A percentile compares a stretch with the other conserved stretches of the same genome.
Conservation (phyloP, 1,284 basidiomycete species). For the Tetrapyrgos nigripes region DNA sequence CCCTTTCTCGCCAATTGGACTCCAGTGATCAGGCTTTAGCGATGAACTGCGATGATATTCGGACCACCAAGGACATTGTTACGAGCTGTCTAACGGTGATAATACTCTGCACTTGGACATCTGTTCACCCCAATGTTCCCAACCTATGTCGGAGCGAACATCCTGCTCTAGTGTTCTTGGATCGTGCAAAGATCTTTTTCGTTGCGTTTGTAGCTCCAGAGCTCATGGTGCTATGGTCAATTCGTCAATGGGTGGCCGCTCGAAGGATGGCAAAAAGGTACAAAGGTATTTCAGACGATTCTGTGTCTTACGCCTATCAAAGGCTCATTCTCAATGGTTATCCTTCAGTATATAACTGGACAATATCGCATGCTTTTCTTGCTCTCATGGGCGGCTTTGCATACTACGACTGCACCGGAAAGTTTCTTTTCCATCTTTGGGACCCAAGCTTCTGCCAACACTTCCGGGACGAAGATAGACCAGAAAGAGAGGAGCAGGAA, state of each 20-base stretch:
- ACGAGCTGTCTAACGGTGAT: constrained; percentile 36
- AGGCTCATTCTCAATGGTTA: no score
- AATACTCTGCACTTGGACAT: constrained; percentile 40
- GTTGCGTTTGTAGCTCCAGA: constrained; percentile 31
- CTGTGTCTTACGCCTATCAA: no score
- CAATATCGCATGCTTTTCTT: constrained; percentile 30
- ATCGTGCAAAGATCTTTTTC: constrained; percentile 24
- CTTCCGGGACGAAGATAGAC: no score
- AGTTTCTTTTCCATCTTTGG: no score
- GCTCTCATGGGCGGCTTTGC: constrained; percentile 35
- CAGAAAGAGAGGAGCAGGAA: no score
- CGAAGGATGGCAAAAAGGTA: constrained; percentile 14
- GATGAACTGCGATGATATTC: neutral
- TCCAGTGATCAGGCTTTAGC: no score
- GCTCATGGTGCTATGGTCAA: constrained; percentile 30
- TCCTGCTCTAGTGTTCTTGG: neutral
- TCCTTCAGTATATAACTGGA: constrained; percentile 20
- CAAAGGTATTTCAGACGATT: constrained; percentile 7
- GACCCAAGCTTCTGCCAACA: no score
- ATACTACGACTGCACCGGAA: constrained; percentile 8
- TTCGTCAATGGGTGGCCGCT: constrained; percentile 29
- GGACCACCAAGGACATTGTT: constrained; percentile 22
- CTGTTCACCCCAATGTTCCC: constrained; percentile 42
- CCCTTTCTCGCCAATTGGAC: no score
- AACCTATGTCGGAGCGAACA: constrained; percentile 2